Percentiles rank a stretch among this genome's conserved stretches.
Evolutionary conservation across 306 rosid genomes (phyloP).

Genomic region (Aeschynomene evenia): DNA sequence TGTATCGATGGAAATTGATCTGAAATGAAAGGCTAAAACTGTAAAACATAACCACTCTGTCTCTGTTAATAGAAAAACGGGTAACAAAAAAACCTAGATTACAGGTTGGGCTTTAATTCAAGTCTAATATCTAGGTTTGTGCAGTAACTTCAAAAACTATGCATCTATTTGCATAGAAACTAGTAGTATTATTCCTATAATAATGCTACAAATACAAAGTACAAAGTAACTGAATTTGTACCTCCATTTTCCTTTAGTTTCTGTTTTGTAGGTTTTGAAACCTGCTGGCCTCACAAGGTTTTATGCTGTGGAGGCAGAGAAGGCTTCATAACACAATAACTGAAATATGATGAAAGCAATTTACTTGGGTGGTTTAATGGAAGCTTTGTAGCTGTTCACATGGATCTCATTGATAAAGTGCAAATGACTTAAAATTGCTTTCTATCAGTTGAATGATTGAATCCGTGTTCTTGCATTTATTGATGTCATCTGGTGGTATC

Average conservation of each 20-base stretch:
- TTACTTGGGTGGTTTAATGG: not conserved
- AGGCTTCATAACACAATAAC: slow-evolving; percentile 6
- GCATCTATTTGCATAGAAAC: too few species aligned
- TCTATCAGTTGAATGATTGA: not conserved
- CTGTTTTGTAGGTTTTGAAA: slow-evolving; percentile 24
- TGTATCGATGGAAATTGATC: not conserved
- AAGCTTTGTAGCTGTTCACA: not conserved
- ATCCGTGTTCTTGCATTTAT: slow-evolving; percentile 1
- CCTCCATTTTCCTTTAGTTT: not conserved
- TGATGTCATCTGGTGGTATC: not conserved
- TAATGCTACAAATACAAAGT: too few species aligned
- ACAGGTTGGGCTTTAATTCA: not conserved
- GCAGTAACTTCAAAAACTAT: too few species aligned
- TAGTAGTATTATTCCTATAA: not conserved
- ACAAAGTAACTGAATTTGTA: not conserved
- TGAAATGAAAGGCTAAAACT: not conserved
- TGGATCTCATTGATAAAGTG: not conserved
- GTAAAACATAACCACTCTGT: not conserved
- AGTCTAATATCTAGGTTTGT: not conserved
- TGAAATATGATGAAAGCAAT: slow-evolving; percentile 15
- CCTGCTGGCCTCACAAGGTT: slow-evolving; percentile 1
- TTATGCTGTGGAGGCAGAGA: not conserved
- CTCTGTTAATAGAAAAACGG: not conserved
- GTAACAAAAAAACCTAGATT: not conserved
- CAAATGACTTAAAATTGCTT: not conserved